phyloP scores from a whole-genome alignment of 768 basidiomycete species.

The Auricularia cornea region DNA sequence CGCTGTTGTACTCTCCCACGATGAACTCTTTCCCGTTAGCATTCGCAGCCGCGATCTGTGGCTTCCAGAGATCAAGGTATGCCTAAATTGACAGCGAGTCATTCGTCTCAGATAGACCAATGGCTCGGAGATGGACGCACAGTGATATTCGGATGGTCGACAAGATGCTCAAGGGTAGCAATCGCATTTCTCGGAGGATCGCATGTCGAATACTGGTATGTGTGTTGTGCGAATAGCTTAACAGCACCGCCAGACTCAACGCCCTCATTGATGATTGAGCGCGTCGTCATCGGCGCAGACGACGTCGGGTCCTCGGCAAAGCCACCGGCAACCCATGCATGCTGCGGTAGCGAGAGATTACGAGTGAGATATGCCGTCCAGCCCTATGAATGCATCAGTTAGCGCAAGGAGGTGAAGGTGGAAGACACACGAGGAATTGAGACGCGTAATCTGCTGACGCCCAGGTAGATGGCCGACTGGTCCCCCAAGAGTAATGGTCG shows the following conservation, averaged over 20 bases:
- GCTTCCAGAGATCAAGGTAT: slow-evolving; percentile 25
- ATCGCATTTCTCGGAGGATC: slow-evolving; percentile 21
- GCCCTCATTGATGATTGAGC: neutral
- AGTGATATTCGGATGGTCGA: slow-evolving; percentile 27
- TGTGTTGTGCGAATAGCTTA: slow-evolving; percentile 24
- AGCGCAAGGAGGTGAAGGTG: neutral
- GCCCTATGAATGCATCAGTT: slow-evolving; percentile 8
- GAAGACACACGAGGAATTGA: slow-evolving; percentile 13
- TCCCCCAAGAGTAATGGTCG: slow-evolving; percentile 18
- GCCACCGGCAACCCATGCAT: slow-evolving; percentile 17
- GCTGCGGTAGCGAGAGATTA: slow-evolving; percentile 12
- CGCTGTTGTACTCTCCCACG: slow-evolving; percentile 18
- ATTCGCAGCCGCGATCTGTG: slow-evolving; percentile 22
- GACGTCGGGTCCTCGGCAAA: slow-evolving; percentile 21
- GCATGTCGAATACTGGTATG: slow-evolving; percentile 29
- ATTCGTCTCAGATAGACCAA: neutral
- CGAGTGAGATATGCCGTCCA: slow-evolving; percentile 18
- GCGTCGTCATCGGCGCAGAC: slow-evolving; percentile 18
- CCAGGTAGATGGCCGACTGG: slow-evolving; percentile 14
- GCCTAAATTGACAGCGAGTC: slow-evolving; percentile 9
- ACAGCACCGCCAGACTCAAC: neutral
- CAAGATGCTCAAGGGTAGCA: slow-evolving; percentile 23
- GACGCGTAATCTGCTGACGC: slow-evolving; percentile 16
- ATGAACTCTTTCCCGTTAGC: slow-evolving; percentile 3
- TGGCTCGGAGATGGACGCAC: slow-evolving; percentile 7